Conservation (phyloP, 164 flowering plant genomes). For the Taxillus chinensis region DNA sequence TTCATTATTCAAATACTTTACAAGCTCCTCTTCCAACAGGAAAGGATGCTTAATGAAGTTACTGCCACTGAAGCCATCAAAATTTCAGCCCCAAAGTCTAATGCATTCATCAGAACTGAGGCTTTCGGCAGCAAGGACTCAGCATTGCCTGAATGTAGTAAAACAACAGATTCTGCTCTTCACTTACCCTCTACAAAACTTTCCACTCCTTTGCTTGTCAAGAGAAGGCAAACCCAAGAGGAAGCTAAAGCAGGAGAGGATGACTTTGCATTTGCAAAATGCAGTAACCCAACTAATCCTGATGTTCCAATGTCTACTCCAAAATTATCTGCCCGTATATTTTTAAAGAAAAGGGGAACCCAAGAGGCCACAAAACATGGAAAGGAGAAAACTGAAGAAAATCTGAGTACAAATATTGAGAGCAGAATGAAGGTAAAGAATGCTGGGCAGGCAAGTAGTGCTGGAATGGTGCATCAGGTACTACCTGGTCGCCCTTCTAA, state of each 20-base stretch:
- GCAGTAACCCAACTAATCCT: slow-evolving; percentile 19
- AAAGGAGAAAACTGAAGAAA: slow-evolving; percentile 17
- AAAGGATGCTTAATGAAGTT: slow-evolving; percentile 45
- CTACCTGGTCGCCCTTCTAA: slow-evolving; percentile 30
- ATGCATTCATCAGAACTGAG: slow-evolving; percentile 7
- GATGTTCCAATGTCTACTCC: slow-evolving; percentile 18
- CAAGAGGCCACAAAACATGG: slow-evolving; percentile 20
- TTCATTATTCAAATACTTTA: background rate
- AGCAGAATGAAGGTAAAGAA: slow-evolving; percentile 9
- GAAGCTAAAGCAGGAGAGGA: slow-evolving; percentile 15
- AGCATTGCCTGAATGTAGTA: slow-evolving; percentile 16
- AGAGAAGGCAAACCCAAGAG: slow-evolving; percentile 37
- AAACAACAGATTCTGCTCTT: slow-evolving; percentile 17
- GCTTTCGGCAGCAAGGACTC: slow-evolving; percentile 9
- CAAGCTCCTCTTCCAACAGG: slow-evolving; percentile 28
- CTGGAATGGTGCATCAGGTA: slow-evolving; percentile 12
- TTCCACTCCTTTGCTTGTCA: slow-evolving; percentile 32
- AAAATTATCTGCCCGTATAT: slow-evolving; percentile 29
- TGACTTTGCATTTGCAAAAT: slow-evolving; percentile 14
- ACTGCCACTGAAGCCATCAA: slow-evolving; percentile 6
- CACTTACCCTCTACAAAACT: slow-evolving; percentile 21
- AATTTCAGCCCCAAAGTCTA: slow-evolving; percentile 3
- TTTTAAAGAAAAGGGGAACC: slow-evolving; percentile 35
- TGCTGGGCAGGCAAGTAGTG: slow-evolving; percentile 1
- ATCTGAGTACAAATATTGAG: slow-evolving; percentile 9